These are phyloP conservation scores for Fusarium chlamydosporum DNA, from an alignment of 2,329 filamentous ascomycete genomes.

Conservation along the genomic window DNA sequence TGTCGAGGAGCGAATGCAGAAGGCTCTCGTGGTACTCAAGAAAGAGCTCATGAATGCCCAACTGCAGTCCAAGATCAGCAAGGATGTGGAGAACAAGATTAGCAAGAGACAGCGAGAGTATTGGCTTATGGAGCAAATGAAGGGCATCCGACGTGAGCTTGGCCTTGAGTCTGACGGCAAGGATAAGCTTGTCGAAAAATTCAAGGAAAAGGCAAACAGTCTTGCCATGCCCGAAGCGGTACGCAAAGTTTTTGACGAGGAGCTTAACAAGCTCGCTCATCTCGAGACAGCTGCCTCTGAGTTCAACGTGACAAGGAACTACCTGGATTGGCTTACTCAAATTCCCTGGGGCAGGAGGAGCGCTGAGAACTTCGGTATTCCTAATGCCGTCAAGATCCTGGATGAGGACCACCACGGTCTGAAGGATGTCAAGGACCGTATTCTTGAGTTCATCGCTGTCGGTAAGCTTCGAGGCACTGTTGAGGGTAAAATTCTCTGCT, in stretches of 20 bases:
- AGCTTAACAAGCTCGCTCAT: conserved; percentile 96
- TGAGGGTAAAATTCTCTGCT: conserved; percentile 97
- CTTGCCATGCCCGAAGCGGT: conserved; percentile 97
- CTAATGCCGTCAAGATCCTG: conserved; percentile 88
- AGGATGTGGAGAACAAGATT: conserved; percentile 97
- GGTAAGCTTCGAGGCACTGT: conserved; percentile 97
- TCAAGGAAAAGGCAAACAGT: conserved; percentile 94
- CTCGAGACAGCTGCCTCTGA: conserved; percentile 96
- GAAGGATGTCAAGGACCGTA: conserved; percentile 98
- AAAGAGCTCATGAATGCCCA: conserved; percentile 99
- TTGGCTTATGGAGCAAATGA: conserved; percentile 99
- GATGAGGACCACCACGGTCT: conserved; percentile 97
- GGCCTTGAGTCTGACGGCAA: conserved; percentile 98
- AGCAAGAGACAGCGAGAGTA: conserved; percentile 98
- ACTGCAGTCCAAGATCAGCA: conserved; percentile 95
- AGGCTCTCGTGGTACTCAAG: conserved; percentile 92
- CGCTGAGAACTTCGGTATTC: conserved; percentile 95
- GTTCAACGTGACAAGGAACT: conserved; percentile 98
- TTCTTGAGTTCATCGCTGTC: conserved; percentile 97
- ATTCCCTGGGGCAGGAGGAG: conserved; percentile 97
- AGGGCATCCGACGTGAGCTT: conserved; percentile 94
- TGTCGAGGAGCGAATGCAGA: conserved; percentile 91
- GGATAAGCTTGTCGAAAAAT: conserved; percentile 97
- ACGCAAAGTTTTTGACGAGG: conserved; percentile 97
- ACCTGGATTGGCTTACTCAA: conserved; percentile 98